phyloP scores from a whole-genome alignment of 352 stramenopile genomes.

The Phytopythium ostracodes region DNA sequence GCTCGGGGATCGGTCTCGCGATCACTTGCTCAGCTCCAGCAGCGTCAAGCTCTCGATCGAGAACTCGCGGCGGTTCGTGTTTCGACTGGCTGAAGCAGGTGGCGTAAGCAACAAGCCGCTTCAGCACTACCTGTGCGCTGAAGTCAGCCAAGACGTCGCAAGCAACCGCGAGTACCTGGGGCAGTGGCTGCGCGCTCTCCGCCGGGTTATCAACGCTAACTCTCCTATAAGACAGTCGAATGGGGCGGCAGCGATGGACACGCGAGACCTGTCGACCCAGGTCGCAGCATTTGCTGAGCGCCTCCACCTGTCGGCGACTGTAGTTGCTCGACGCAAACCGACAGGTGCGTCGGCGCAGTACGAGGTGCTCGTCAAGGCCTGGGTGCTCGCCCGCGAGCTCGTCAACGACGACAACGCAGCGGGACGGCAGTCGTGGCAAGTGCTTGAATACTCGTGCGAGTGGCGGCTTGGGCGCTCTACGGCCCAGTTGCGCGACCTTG shows the following conservation, averaged over 20 bases:
- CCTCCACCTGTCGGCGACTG: constrained; percentile 43
- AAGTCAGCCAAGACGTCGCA: constrained; percentile 24
- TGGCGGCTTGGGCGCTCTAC: constrained; percentile 48
- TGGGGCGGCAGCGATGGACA: constrained; percentile 14
- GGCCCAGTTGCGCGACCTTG: constrained; percentile 43
- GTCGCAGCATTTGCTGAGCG: constrained; percentile 43
- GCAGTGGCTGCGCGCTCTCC: constrained; percentile 48
- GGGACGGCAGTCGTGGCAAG: constrained; percentile 33
- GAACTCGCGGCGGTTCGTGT: constrained; percentile 63
- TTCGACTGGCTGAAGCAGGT: constrained; percentile 40
- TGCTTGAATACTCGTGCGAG: constrained; percentile 60
- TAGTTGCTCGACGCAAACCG: constrained; percentile 20
- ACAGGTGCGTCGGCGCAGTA: constrained; percentile 33
- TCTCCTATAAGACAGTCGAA: not conserved
- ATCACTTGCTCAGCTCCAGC: constrained; percentile 2
- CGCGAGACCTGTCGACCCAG: constrained; percentile 33
- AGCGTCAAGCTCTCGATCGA: constrained; percentile 32
- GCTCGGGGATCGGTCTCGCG: not conserved
- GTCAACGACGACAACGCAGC: constrained; percentile 13
- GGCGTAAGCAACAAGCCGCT: constrained; percentile 8
- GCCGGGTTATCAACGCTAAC: constrained; percentile 2
- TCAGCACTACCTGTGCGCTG: constrained; percentile 57
- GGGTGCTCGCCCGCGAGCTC: constrained; percentile 60
- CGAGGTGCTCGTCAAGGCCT: constrained; percentile 49
- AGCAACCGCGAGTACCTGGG: constrained; percentile 42